These are phyloP conservation scores for Mycena epipterygia DNA, from an alignment of 768 basidiomycete species.

Conservation along the genomic window DNA sequence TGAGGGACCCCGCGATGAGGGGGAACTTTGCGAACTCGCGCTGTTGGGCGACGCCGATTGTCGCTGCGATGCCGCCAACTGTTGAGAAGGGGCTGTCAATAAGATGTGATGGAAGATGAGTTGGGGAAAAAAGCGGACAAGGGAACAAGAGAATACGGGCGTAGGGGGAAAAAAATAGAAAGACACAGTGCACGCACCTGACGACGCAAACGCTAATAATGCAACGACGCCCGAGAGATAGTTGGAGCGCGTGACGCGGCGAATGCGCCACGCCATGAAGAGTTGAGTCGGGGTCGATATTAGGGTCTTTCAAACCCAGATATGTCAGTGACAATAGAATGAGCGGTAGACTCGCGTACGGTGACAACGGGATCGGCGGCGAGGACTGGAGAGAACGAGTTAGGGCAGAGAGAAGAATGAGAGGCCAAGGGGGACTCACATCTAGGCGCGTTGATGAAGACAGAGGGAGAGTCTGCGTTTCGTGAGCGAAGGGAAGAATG, in stretches of 20 bases:
- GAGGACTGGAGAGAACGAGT: not conserved
- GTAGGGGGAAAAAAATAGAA: not conserved
- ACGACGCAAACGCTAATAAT: constrained; percentile 17
- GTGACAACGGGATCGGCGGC: constrained; percentile 32
- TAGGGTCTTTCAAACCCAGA: not conserved
- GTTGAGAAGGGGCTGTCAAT: not conserved
- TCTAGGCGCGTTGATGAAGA: not conserved
- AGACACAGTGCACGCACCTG: constrained; percentile 16
- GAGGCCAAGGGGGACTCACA: constrained; percentile 25
- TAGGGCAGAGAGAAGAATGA: not conserved
- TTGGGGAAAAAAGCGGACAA: too few species aligned
- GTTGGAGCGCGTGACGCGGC: constrained; percentile 17
- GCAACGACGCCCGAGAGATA: constrained; percentile 25
- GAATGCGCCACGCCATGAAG: constrained; percentile 36
- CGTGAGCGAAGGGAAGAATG: not conserved
- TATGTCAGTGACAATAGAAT: too few species aligned
- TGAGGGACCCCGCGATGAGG: not conserved
- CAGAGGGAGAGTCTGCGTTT: constrained; percentile 1
- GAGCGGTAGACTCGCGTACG: not conserved
- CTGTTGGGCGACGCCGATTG: not conserved
- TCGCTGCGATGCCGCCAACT: constrained; percentile 19
- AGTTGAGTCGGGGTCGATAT: constrained; percentile 35
- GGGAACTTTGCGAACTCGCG: constrained; percentile 2
- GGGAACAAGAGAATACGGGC: not conserved
- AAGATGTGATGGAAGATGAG: too few species aligned